These are phyloP conservation scores for Diaporthe ampelina DNA, from an alignment of 2,329 filamentous ascomycete genomes.

Conservation along the genomic window DNA sequence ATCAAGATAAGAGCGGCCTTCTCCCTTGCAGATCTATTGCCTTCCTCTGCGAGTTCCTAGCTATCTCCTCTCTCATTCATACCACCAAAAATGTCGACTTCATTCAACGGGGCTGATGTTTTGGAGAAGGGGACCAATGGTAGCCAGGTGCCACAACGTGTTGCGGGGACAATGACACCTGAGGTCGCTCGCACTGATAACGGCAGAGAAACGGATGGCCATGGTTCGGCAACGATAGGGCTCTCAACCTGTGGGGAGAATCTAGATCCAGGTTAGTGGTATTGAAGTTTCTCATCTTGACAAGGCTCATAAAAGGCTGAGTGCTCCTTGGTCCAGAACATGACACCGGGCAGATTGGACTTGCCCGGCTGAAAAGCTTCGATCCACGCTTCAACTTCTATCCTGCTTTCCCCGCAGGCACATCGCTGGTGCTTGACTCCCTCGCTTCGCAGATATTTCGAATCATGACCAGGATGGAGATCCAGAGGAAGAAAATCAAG, in stretches of 20 bases:
- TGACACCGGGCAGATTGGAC: not conserved
- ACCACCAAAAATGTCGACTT: constrained; percentile 8
- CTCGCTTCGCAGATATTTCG: not conserved
- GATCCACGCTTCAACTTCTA: constrained; percentile 29
- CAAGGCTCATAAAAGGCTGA: not conserved
- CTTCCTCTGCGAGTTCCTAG: not conserved
- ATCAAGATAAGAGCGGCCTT: not conserved
- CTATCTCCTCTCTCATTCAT: not conserved
- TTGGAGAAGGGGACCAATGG: constrained; percentile 1
- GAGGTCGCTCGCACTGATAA: not conserved
- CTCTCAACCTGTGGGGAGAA: not conserved
- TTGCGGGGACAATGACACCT: not conserved
- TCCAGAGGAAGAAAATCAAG: constrained; percentile 8
- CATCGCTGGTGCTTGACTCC: not conserved
- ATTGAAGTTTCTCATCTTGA: not conserved
- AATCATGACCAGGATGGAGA: not conserved
- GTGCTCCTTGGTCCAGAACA: not conserved
- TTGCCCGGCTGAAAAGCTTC: not conserved
- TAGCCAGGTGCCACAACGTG: not conserved
- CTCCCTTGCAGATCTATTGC: too few species aligned
- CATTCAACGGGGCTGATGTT: not conserved
- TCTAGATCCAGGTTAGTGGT: not conserved
- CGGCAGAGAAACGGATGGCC: not conserved
- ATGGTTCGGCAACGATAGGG: not conserved
- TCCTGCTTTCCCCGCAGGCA: not conserved